phyloP scores from a whole-genome alignment of 2,329 filamentous ascomycete genomes.

The Microascus cirrosus region DNA sequence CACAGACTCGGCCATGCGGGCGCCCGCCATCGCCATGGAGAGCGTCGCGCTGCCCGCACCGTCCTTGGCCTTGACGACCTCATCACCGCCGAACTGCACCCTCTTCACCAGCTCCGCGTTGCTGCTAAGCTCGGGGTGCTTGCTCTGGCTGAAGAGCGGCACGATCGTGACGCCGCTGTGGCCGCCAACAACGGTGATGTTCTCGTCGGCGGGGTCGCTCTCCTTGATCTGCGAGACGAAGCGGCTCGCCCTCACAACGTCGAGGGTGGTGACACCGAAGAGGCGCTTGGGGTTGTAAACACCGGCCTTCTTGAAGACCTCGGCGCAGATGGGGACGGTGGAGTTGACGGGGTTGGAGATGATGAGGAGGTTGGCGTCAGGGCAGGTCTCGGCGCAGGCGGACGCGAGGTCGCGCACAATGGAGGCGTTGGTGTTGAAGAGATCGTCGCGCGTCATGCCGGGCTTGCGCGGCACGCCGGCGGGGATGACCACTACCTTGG shows the following conservation, averaged over 20 bases:
- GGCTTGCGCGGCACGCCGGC: slow-evolving; percentile 98
- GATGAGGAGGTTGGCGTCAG: slow-evolving; percentile 90
- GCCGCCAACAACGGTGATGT: slow-evolving; percentile 91
- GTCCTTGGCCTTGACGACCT: slow-evolving; percentile 98
- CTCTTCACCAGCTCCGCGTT: slow-evolving; percentile 76
- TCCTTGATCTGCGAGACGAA: slow-evolving; percentile 94
- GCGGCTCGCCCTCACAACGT: slow-evolving; percentile 92
- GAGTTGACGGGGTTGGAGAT: slow-evolving; percentile 99
- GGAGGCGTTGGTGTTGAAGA: slow-evolving; percentile 99
- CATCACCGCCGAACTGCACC: slow-evolving; percentile 97
- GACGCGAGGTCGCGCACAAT: slow-evolving; percentile 98
- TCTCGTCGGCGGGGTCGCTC: slow-evolving; percentile 84
- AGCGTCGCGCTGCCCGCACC: slow-evolving; percentile 94
- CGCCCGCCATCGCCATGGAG: slow-evolving; percentile 96
- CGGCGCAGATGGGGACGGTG: slow-evolving; percentile 92
- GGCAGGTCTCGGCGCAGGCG: slow-evolving; percentile 77
- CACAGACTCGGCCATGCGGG: slow-evolving; percentile 75
- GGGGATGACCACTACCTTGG: slow-evolving; percentile 93
- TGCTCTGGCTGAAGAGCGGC: slow-evolving; percentile 90
- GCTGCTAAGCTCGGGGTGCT: slow-evolving; percentile 71
- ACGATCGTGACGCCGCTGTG: slow-evolving; percentile 99
- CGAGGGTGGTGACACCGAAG: slow-evolving; percentile 98
- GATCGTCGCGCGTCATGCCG: slow-evolving; percentile 98
- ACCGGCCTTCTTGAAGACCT: slow-evolving; percentile 89
- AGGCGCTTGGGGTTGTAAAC: slow-evolving; percentile 99